These are phyloP conservation scores for Cladosporium sp. DNA, from an alignment of 2,329 filamentous ascomycete species.

Conservation along the genomic window DNA sequence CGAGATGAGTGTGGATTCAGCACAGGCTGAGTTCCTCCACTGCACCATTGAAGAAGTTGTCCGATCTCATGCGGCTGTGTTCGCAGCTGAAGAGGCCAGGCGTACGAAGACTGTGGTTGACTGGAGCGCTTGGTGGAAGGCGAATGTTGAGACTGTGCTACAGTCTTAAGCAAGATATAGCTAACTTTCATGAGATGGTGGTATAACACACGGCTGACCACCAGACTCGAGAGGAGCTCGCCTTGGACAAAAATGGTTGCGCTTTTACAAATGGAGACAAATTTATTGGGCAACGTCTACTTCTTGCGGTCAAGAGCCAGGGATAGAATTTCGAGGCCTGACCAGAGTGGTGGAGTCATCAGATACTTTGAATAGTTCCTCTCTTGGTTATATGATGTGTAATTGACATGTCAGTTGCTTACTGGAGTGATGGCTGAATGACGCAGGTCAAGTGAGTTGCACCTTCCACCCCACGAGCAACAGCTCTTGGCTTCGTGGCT, in stretches of 20 bases:
- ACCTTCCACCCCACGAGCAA: not conserved
- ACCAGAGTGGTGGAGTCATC: not conserved
- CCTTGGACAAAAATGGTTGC: too few species aligned
- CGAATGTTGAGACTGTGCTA: constrained; percentile 46
- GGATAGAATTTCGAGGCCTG: not conserved
- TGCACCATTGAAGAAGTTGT: constrained; percentile 84
- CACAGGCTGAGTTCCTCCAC: constrained; percentile 74
- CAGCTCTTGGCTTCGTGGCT: not conserved
- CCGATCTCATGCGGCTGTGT: constrained; percentile 88
- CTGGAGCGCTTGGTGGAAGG: constrained; percentile 75
- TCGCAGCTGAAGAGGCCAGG: constrained; percentile 88
- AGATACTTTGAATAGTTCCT: not conserved
- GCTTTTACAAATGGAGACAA: not conserved
- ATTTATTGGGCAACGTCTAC: not conserved
- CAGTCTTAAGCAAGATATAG: not conserved
- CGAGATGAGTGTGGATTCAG: constrained; percentile 64
- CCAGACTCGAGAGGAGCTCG: not conserved
- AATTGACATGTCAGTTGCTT: not conserved
- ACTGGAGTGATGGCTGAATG: not conserved
- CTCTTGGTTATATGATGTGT: not conserved
- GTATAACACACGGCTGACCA: not conserved
- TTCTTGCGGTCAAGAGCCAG: not conserved
- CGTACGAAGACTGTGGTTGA: constrained; percentile 67
- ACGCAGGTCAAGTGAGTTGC: not conserved
- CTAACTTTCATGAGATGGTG: not conserved